A percentile compares a stretch with the other conserved stretches of the same genome.
Evolutionary conservation across 306 rosid genomes (phyloP).

Genomic region (Albizia julibrissin): DNA sequence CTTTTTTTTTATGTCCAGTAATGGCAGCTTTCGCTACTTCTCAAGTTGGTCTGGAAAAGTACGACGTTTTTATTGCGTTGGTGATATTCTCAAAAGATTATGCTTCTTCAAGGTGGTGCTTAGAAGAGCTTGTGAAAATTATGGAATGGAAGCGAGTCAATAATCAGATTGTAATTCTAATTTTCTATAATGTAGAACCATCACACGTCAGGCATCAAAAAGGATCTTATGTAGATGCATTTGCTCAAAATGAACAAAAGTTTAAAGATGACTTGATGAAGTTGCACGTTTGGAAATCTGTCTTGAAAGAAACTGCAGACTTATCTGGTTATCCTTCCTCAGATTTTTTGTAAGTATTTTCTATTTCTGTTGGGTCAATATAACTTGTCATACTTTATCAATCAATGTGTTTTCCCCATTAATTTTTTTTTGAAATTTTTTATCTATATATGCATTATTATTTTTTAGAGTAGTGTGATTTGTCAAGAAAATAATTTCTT

Average conservation of each 20-base stretch:
- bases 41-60: neutral
- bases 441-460: no score
- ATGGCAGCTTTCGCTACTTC: neutral
- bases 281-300: slow-evolving; percentile 8
- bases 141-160: neutral
- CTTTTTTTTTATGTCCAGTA: neutral
- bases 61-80: neutral
- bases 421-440: no score
- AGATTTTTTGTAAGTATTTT: neutral
- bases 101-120: slow-evolving; percentile 23
- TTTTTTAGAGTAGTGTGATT: neutral
- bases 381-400: no score
- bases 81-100: neutral
- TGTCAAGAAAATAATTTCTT: no score
- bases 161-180: neutral
- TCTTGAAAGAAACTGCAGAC: neutral
- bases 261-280: neutral
- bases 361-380: no score
- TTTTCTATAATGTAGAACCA: slow-evolving; percentile 2
- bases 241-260: neutral
- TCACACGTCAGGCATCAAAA: neutral
- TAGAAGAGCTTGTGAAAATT: slow-evolving; percentile 2
- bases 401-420: no score
- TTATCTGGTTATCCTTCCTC: neutral
- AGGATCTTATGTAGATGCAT: neutral